Conservation (phyloP, 2,329 filamentous ascomycete genomes). For the Xenoacremonium recifei region DNA sequence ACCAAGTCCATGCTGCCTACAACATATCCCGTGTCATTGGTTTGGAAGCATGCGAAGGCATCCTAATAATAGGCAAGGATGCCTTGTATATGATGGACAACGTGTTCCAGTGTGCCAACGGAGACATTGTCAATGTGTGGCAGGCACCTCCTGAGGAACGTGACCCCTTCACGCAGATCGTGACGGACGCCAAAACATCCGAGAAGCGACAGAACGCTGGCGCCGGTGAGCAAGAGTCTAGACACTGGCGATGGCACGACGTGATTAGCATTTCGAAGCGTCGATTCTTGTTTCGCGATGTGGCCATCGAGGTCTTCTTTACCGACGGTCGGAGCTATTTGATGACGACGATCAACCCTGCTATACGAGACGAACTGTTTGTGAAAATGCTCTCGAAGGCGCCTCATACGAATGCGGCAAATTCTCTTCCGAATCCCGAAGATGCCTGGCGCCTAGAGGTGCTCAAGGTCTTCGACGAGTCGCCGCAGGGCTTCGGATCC, state of each 20-base stretch:
- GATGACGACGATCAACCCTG: constrained; percentile 75
- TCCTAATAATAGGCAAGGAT: constrained; percentile 89
- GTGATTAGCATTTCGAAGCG: constrained; percentile 95
- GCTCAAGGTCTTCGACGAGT: constrained; percentile 64
- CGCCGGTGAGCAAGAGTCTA: constrained; percentile 70
- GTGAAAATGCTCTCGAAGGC: constrained; percentile 74
- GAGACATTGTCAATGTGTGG: constrained; percentile 95
- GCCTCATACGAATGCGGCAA: constrained; percentile 72
- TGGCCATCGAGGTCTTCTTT: constrained; percentile 96
- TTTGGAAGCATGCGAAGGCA: constrained; percentile 88
- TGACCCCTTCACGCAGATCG: constrained; percentile 92
- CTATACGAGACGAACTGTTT: constrained; percentile 76
- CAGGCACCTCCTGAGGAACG: constrained; percentile 90
- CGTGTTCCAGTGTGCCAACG: constrained; percentile 91
- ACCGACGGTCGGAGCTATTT: constrained; percentile 95
- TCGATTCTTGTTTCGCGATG: constrained; percentile 91
- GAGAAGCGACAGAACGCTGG: constrained; percentile 61
- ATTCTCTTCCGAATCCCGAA: constrained; percentile 72
- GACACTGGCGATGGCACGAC: constrained; percentile 92
- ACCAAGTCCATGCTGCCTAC: constrained; percentile 89
- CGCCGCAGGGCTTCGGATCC: constrained; percentile 67
- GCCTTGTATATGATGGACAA: constrained; percentile 93
- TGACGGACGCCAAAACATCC: constrained; percentile 62
- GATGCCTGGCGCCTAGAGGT: constrained; percentile 91
- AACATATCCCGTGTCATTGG: constrained; percentile 95